Base-by-base conservation (phyloP, 805 yeast genomes). In the Babjeviella inositovora region DNA sequence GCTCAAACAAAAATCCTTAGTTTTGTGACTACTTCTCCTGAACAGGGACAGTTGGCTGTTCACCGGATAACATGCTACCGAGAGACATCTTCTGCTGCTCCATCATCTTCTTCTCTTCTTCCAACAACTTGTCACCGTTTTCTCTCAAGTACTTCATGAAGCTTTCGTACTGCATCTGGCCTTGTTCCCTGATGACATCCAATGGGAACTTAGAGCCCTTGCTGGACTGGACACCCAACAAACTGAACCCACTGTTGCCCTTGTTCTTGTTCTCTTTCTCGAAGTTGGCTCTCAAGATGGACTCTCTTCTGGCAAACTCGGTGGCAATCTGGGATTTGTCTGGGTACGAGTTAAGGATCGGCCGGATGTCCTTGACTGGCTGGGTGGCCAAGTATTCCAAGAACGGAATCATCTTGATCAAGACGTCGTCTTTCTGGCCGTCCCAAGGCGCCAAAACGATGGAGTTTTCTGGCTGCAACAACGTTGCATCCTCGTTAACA, bases 391-490 rank as follows among this genome's bases (percentile, higher is more conserved):
- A 53, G 54, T 80, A 90, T 55, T 90, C 99, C 36, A 90, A 67
- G 55, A 90, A 74, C 28, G 97, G 96, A 41, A 90, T 82, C 52
- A 85, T 55, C 38, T 62, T 62, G 35, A 90, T 60, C 40, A 90
- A 63, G 27, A 62, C 59, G 47, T 87, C 95, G 43, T 80, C 93
- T 16, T 77, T 62, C 31, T 55, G 54, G 33, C 99, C 99, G 25
- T 62, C 65, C 98, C 98, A 90, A 31, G 76, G 70, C 33, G 70
- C 60, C 48, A 82, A 53, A 29, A 81, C 71, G 32, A 90, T 67
- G n/a, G 93, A 87, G 48, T 90, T 90, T 38, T 85, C 95, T 3
- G 95, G 95, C 56, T 87, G 96, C 48, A 80, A 47, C 20, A 75
- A 61, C 40, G 67, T 73, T 18, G 77, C 60, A 20, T 72, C 77